Evolutionary conservation across 345 rosid genomes (phyloP), one percentile per base, ranked within the genome.

Genomic region (Eucalyptus curtisii): DNA sequence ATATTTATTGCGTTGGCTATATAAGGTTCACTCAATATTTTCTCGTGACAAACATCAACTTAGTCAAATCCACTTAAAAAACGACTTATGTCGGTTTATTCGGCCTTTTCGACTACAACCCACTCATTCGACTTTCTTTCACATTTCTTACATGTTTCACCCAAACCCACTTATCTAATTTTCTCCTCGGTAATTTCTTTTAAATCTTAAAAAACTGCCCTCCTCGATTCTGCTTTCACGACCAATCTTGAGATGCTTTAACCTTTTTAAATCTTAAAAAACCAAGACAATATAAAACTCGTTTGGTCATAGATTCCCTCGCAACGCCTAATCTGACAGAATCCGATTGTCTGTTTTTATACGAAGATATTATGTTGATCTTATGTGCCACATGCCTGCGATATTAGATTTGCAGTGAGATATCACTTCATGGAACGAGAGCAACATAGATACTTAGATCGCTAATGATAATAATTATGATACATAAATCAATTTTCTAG

Each of bases 11-110:
- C 52, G 7, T 49, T 14, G 3, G 52, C 17, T 6, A 49, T 6
- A 49, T 49, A 50, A 50, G 24, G 24, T 52, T 4, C 24, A 52
- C 10, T 3, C 25, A 20, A 52, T 52, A 52, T 20, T 52, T 52
- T 52, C 2, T 19, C 9, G 71, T 64, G 37, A 64, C 33, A 59
- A 59, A 31, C 2, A 64, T 10, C 31, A 13, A 3, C 7, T 4
- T 64, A 7, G 3, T 61, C 9, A 2, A 30, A 61, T 30, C 17
- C 33, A 7, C 16, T 61, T 27, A 6, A 61, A 57, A 64, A 64
- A 31, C 16, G 5, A 64, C 9, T 30, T 4, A 0, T 1, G 8
- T n/a, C 37, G 5, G 1, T 61, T 61, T 61, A 30, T 7, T 13
- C 0, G 17, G 8, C 68, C 3, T 6, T 61, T 30, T 61, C 17